Evolutionary conservation across 805 yeast species (phyloP).

Genomic region (Candida saitoana): DNA sequence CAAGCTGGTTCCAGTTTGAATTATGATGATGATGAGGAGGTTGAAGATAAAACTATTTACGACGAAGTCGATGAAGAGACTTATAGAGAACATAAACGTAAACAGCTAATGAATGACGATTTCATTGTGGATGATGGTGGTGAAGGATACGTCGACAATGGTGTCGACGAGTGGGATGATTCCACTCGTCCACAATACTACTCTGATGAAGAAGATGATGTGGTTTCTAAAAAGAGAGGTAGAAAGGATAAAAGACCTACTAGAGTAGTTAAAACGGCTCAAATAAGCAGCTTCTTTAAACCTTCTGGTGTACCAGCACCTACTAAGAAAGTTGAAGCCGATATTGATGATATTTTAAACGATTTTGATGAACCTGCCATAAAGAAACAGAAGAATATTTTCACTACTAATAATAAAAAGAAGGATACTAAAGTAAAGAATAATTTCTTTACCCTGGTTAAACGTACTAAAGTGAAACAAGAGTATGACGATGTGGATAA

Average conservation of each 20-base stretch:
- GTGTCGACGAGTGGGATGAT: constrained; percentile 84
- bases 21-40: constrained; percentile 37
- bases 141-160: constrained; percentile 89
- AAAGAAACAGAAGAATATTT: constrained; percentile 13
- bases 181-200: constrained; percentile 46
- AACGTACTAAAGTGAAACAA: constrained; percentile 2
- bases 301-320: constrained; percentile 27
- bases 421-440: constrained; percentile 15
- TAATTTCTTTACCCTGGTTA: constrained; percentile 19
- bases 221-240: constrained; percentile 17
- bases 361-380: constrained; percentile 38
- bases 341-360: constrained; percentile 63
- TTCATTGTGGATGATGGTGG: constrained; percentile 94
- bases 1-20: constrained; percentile 49
- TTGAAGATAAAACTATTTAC: constrained; percentile 55
- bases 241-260: constrained; percentile 28
- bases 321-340: constrained; percentile 42
- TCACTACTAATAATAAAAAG: constrained; percentile 17
- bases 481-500: not conserved
- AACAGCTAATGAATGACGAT: constrained; percentile 81
- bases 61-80: constrained; percentile 85
- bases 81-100: constrained; percentile 71
- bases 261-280: constrained; percentile 41
- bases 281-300: constrained; percentile 52
- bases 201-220: constrained; percentile 52